A percentile compares a stretch with the other conserved stretches of the same genome.
Conservation (phyloP, 345 rosid genomes). For the Capsella bursapastoris region DNA sequence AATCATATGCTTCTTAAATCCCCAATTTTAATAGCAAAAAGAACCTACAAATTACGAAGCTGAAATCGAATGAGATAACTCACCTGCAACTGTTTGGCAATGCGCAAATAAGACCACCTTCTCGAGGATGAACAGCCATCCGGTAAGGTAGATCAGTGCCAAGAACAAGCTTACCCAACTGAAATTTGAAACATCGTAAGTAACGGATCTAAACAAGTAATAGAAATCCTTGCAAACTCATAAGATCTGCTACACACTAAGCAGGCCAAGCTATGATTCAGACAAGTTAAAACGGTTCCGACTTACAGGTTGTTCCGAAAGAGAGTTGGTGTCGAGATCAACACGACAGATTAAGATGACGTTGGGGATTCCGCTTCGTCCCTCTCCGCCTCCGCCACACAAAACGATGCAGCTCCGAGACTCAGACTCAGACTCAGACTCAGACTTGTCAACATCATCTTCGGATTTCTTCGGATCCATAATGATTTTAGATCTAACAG, state of each 20-base stretch:
- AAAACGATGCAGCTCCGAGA: slow-evolving; percentile 53
- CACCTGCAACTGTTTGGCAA: slow-evolving; percentile 77
- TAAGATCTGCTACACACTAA: slow-evolving; percentile 15
- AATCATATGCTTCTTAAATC: neutral
- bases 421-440: neutral
- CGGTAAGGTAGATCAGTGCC: slow-evolving; percentile 85
- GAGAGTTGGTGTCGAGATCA: slow-evolving; percentile 64
- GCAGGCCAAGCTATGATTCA: neutral
- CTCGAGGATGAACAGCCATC: slow-evolving; percentile 79
- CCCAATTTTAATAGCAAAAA: neutral
- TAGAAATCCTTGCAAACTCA: neutral
- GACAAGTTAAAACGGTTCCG: neutral
- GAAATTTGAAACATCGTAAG: slow-evolving; percentile 21
- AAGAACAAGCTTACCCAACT: slow-evolving; percentile 58
- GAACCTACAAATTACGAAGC: neutral
- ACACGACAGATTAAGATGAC: slow-evolving; percentile 59
- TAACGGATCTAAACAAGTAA: neutral
- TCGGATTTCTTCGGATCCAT: slow-evolving; percentile 38
- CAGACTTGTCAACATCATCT: slow-evolving; percentile 34
- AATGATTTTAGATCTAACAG: slow-evolving; percentile 47
- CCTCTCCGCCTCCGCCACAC: slow-evolving; percentile 93
- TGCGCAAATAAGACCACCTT: slow-evolving; percentile 79
- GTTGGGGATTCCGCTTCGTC: slow-evolving; percentile 80
- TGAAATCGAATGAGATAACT: neutral
- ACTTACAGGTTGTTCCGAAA: slow-evolving; percentile 74